A percentile compares a stretch with the other conserved stretches of the same genome.
phyloP scores from a whole-genome alignment of 1,284 basidiomycete species.

The Ceratobasidium sp. region DNA sequence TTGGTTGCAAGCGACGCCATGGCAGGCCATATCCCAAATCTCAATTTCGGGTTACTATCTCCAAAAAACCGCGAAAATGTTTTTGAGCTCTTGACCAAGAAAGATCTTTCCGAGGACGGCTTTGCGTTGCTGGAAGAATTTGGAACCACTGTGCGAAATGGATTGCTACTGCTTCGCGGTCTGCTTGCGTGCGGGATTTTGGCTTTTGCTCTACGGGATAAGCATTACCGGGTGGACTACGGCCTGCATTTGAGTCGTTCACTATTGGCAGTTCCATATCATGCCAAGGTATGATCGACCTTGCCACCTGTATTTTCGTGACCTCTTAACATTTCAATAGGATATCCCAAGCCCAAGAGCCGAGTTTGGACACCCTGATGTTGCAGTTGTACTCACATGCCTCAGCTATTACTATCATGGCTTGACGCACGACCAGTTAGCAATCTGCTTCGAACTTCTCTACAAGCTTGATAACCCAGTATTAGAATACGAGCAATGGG shows the following conservation, averaged over 20 bases:
- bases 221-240: constrained; percentile 69
- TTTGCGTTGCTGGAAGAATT: neutral
- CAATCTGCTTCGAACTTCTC: constrained; percentile 61
- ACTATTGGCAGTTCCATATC: constrained; percentile 68
- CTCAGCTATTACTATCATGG: constrained; percentile 69
- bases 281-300: constrained; percentile 58
- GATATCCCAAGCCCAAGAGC: constrained; percentile 66
- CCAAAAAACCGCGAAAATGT: constrained; percentile 49
- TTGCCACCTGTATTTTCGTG: constrained; percentile 53
- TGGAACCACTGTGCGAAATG: constrained; percentile 53
- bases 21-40: constrained; percentile 44
- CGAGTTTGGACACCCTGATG: constrained; percentile 71
- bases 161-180: constrained; percentile 63
- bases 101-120: constrained; percentile 27
- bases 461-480: constrained; percentile 64
- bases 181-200: constrained; percentile 64
- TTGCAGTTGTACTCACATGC: constrained; percentile 65
- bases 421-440: constrained; percentile 61
- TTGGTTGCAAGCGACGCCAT: constrained; percentile 54
- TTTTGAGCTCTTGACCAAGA: constrained; percentile 53
- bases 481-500: constrained; percentile 64
- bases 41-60: constrained; percentile 46
- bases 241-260: constrained; percentile 64
- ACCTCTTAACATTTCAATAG: constrained; percentile 65
- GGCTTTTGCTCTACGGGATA: constrained; percentile 60